These are phyloP conservation scores for Microsporum canis DNA, from an alignment of 2,329 filamentous ascomycete genomes.

Conservation along the genomic window DNA sequence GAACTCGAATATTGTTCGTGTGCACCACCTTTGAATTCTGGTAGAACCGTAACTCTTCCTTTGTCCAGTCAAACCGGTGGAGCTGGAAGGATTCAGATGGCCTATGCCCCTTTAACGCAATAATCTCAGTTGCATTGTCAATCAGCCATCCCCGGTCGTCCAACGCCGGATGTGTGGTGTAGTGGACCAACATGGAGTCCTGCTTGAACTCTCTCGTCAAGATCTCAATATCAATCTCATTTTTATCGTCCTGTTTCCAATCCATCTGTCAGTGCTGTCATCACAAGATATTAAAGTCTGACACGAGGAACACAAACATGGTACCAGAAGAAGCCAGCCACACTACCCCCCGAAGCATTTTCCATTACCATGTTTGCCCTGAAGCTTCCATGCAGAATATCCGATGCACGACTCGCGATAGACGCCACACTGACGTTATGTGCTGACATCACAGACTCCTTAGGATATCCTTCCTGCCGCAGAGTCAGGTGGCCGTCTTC, in stretches of 20 bases:
- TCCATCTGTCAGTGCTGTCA: not conserved
- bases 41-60: slow-evolving; percentile 18
- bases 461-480: slow-evolving; percentile 18
- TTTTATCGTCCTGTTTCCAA: slow-evolving; percentile 17
- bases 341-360: slow-evolving; percentile 19
- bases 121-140: slow-evolving; percentile 18
- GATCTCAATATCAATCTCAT: slow-evolving; percentile 23
- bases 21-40: slow-evolving; percentile 18
- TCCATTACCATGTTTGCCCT: slow-evolving; percentile 19
- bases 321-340: slow-evolving; percentile 24
- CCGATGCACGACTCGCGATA: slow-evolving; percentile 16
- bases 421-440: slow-evolving; percentile 20
- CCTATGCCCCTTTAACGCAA: slow-evolving; percentile 13
- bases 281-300: not conserved
- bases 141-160: slow-evolving; percentile 15
- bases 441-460: slow-evolving; percentile 11
- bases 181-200: slow-evolving; percentile 19
- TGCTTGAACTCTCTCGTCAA: slow-evolving; percentile 18
- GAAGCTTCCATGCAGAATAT: slow-evolving; percentile 22
- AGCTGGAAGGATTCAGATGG: slow-evolving; percentile 14
- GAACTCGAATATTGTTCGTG: slow-evolving; percentile 14
- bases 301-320: slow-evolving; percentile 15
- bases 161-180: slow-evolving; percentile 21
- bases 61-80: slow-evolving; percentile 23
- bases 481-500: slow-evolving; percentile 18